Evolutionary conservation across 2,329 filamentous ascomycete species (phyloP).

Genomic region (Penicillium polonicum): DNA sequence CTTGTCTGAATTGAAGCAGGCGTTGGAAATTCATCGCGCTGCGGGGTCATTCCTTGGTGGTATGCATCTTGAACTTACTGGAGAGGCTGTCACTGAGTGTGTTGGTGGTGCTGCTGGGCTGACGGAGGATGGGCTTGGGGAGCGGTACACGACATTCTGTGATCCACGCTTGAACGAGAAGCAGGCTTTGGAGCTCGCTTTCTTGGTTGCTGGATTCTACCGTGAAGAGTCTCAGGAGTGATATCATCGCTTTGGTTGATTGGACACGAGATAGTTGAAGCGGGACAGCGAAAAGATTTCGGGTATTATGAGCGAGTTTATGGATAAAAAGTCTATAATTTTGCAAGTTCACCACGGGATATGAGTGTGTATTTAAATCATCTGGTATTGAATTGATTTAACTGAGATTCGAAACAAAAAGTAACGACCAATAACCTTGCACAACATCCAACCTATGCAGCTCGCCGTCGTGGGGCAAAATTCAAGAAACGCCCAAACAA

Average conservation of each 20-base stretch:
- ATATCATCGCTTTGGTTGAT: not conserved
- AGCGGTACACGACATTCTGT: constrained; percentile 95
- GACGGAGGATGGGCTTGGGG: constrained; percentile 80
- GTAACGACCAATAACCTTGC: not conserved
- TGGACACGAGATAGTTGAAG: not conserved
- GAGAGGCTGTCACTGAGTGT: constrained; percentile 95
- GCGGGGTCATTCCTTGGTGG: constrained; percentile 85
- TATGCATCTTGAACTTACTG: constrained; percentile 91
- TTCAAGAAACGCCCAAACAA: constrained; percentile 9
- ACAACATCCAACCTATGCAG: not conserved
- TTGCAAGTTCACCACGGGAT: not conserved
- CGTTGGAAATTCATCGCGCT: constrained; percentile 78
- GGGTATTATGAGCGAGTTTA: not conserved
- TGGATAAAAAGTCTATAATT: not conserved
- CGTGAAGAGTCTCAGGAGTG: constrained; percentile 43
- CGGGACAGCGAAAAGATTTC: not conserved
- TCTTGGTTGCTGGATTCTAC: constrained; percentile 84
- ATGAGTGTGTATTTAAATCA: not conserved
- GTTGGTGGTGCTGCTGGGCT: constrained; percentile 84
- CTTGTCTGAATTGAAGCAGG: constrained; percentile 79
- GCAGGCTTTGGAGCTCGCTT: constrained; percentile 91
- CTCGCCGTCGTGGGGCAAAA: not conserved
- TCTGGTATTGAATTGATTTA: not conserved
- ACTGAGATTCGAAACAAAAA: not conserved
- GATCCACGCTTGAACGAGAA: constrained; percentile 96